A percentile compares a stretch with the other conserved stretches of the same genome.
phyloP scores from a whole-genome alignment of 352 stramenopile species.

The Lagenidium sp. region DNA sequence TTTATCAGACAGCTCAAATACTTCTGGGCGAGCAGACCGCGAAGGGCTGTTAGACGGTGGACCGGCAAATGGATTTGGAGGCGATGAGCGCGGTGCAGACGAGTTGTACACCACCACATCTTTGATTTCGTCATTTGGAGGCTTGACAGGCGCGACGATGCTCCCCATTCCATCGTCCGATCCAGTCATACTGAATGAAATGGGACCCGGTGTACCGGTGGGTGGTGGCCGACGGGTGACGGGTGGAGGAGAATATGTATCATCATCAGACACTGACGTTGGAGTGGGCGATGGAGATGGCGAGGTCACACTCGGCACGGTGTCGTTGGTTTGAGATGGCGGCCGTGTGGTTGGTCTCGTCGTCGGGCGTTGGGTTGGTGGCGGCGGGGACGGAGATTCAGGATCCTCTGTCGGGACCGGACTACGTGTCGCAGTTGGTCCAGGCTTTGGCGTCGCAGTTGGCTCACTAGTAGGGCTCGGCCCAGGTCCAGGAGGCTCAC shows the following conservation, averaged over 20 bases:
- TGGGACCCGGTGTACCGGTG: not conserved
- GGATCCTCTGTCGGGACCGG: not conserved
- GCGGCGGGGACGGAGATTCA: not conserved
- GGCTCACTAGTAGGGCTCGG: not conserved
- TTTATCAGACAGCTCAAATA: not conserved
- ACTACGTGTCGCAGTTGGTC: no score
- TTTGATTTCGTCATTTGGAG: conserved; percentile 4
- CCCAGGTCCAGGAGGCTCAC: not conserved
- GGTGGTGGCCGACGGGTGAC: not conserved
- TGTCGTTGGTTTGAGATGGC: no score
- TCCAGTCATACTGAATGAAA: conserved; percentile 5
- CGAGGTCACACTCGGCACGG: not conserved
- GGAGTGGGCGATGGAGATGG: not conserved
- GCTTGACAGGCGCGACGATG: conserved; percentile 6
- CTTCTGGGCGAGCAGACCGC: not conserved
- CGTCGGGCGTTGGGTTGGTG: not conserved
- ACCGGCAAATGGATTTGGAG: conserved; percentile 4
- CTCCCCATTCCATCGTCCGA: not conserved
- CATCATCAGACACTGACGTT: not conserved
- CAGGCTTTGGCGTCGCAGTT: no score
- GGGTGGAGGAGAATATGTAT: conserved; percentile 5
- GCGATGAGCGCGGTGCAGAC: not conserved
- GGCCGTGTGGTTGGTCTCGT: not conserved
- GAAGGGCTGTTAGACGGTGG: no score
- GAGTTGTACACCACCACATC: conserved; percentile 5